These are phyloP conservation scores for Endogone sp. DNA, from an alignment of 192 early-diverging fungal genomes.

Conservation along the genomic window DNA sequence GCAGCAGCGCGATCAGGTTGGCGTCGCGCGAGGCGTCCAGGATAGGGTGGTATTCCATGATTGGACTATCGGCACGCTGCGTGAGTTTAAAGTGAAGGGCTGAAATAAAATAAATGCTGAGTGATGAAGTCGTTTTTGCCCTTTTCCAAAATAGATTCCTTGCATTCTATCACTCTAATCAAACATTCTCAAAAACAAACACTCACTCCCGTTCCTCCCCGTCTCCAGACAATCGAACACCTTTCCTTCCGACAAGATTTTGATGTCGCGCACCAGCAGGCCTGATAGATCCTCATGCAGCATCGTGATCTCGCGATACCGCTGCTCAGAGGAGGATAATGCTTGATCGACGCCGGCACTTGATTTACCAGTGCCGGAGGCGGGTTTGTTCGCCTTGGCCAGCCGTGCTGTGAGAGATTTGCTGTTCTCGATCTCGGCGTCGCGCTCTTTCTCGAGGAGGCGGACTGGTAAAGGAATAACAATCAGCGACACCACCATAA, in stretches of 20 bases:
- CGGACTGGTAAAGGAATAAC: too few species aligned
- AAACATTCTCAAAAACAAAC: background rate
- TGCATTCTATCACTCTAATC: background rate
- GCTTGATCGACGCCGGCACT: background rate
- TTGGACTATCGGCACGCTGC: slow-evolving; percentile 1
- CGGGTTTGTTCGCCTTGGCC: background rate
- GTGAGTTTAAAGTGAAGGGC: slow-evolving; percentile 12
- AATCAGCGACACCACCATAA: too few species aligned
- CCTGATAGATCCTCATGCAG: slow-evolving; percentile 14
- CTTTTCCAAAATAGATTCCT: too few species aligned
- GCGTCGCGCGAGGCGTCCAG: slow-evolving; percentile 8
- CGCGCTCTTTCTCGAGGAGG: background rate
- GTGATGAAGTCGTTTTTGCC: too few species aligned
- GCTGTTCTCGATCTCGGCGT: background rate
- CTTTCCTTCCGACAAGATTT: background rate
- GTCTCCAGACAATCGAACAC: slow-evolving; percentile 15
- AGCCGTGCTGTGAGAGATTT: background rate
- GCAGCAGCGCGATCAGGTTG: slow-evolving; percentile 4
- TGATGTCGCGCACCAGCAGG: slow-evolving; percentile 12
- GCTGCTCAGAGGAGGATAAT: background rate
- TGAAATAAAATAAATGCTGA: background rate
- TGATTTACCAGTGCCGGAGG: background rate
- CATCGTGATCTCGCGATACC: background rate
- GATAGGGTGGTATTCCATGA: slow-evolving; percentile 10
- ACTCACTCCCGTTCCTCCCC: slow-evolving; percentile 17